These are phyloP conservation scores for Medicago lupulina DNA, from an alignment of 306 rosid genomes.

Conservation along the genomic window DNA sequence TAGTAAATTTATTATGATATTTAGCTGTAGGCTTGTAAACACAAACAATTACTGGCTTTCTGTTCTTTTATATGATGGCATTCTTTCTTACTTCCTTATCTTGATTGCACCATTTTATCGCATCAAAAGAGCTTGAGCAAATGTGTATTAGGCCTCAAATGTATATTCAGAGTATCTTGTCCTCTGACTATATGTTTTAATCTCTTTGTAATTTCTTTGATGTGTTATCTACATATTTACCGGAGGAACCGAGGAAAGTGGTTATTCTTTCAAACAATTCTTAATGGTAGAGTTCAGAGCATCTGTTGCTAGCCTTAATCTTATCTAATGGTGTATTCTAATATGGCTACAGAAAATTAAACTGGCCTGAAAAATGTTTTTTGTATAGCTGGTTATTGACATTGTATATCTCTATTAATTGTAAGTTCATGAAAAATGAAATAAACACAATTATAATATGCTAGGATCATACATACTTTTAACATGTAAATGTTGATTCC, in stretches of 20 bases:
- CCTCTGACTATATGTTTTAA: constrained; percentile 14
- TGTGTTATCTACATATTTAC: constrained; percentile 31
- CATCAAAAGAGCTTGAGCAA: not conserved
- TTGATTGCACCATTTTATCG: not conserved
- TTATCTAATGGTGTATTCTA: too few species aligned
- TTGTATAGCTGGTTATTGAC: too few species aligned
- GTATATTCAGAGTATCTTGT: not conserved
- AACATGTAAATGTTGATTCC: not conserved
- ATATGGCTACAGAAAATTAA: too few species aligned
- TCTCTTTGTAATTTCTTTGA: constrained; percentile 26
- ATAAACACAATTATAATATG: not conserved
- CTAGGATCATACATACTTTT: not conserved
- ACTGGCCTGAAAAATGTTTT: too few species aligned
- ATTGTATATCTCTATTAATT: too few species aligned
- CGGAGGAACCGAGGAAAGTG: constrained; percentile 26
- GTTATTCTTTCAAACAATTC: constrained; percentile 23
- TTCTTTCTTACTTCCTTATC: not conserved
- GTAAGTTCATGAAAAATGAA: too few species aligned
- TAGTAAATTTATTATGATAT: constrained; percentile 1
- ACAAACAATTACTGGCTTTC: constrained; percentile 7
- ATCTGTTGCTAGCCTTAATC: not conserved
- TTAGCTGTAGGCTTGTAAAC: constrained; percentile 1
- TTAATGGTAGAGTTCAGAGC: constrained; percentile 7
- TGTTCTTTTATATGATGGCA: not conserved
- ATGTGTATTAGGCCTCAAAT: too few species aligned